Evolutionary conservation across 495 filamentous ascomycete species (phyloP).

Genomic region (Xylaria grammica): DNA sequence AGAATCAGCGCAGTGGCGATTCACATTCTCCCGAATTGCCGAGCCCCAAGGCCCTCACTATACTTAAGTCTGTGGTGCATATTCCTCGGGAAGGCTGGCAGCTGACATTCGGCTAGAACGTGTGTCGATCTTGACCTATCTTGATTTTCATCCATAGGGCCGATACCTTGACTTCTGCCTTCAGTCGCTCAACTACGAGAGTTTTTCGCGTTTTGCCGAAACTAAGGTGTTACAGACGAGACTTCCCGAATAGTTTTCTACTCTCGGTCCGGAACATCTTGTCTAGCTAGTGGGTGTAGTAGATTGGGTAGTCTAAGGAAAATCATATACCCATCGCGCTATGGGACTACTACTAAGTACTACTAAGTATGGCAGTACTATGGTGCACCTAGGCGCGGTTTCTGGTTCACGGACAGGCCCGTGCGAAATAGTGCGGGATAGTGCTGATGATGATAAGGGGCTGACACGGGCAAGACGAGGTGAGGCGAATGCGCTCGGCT

Average conservation of each 20-base stretch:
- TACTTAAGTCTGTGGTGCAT: not conserved
- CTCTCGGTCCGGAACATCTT: constrained; percentile 6
- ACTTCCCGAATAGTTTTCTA: constrained; percentile 1
- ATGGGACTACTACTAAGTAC: no score
- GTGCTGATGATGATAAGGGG: not conserved
- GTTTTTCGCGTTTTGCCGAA: constrained; percentile 15
- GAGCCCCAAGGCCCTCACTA: not conserved
- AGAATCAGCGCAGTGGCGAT: not conserved
- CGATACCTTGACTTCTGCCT: not conserved
- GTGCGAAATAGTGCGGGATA: not conserved
- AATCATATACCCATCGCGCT: no score
- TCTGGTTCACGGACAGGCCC: not conserved
- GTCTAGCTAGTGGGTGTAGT: not conserved
- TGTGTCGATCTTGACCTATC: constrained; percentile 14
- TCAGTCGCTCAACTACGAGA: constrained; percentile 6
- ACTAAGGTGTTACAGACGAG: not conserved
- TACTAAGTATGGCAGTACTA: no score
- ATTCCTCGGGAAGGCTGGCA: constrained; percentile 11
- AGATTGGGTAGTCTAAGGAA: no score
- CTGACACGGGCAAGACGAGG: not conserved
- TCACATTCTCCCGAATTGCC: constrained; percentile 7
- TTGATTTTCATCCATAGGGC: constrained; percentile 3
- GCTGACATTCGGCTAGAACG: constrained; percentile 14
- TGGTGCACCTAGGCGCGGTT: no score
- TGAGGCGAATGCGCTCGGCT: constrained; percentile 17